Base-by-base conservation (phyloP, 805 yeast genomes). In the Hanseniaspora mollemarum region DNA sequence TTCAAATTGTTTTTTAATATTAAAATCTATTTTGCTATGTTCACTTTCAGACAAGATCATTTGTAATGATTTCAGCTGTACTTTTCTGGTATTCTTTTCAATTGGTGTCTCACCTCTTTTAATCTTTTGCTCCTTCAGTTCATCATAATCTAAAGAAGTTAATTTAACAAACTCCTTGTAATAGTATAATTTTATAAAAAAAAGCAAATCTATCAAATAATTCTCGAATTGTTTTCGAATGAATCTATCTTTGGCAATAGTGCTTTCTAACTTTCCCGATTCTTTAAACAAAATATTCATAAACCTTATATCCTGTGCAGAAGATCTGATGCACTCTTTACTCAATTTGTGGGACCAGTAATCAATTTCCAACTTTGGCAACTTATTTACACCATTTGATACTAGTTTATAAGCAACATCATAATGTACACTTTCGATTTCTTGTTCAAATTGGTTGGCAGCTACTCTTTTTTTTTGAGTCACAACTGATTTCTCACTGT, bases 151-250 rank as follows among this genome's bases (percentile, higher is more conserved):
- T 22, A 48, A 29, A 19, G 22, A 32, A 19, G 45, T 48, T 7
- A 48, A n/a, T 24, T 48, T 48, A 2, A 48, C 41, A 25, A 48
- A 48, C 16, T 48, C 51, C 15, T 48, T 39, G 21, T 48, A 48
- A 13, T 40, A 48, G 13, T 48, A 48, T 2, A 48, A 15, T 24
- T 48, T 48, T 1, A 48, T 40, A 22, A 48, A 48, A n/a, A 31
- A 48, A 7, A 48, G 21, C 35, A 48, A 28, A 26, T 40, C 45
- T 19, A 48, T 16, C n/a, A 48, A 22, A n/a, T 48, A 48, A 6
- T 40, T 48, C 26, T 48, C 51, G 26, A 40, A 40, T 10, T 48
- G 51, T 18, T 24, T 40, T 48, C 51, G 39, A 2, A 48, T 48
- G 18, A 48, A 48, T 15, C 26, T 39, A 19, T 48, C 51, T 26